Evolutionary conservation across 192 early-diverging fungal species (phyloP).

Genomic region (Rhizoclosmatium globosum): DNA sequence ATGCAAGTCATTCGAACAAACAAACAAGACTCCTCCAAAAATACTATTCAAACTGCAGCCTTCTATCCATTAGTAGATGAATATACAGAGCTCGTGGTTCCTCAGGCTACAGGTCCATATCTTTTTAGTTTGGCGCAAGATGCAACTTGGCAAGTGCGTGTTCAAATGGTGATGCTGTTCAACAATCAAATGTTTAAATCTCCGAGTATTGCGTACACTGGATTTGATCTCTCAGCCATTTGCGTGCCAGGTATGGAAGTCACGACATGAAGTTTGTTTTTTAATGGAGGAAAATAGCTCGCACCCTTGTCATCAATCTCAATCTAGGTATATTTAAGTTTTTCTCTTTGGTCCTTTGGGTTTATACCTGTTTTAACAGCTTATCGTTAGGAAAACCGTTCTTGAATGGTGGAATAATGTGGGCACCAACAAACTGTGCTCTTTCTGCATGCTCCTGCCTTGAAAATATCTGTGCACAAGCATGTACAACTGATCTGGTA

Average conservation of each 20-base stretch:
- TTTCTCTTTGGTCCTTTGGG: neutral
- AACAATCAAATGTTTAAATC: conserved; percentile 34
- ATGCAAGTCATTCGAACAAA: conserved; percentile 22
- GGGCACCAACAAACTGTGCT: conserved; percentile 52
- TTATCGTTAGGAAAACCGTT: conserved; percentile 21
- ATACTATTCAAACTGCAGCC: conserved; percentile 36
- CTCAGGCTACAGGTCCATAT: neutral
- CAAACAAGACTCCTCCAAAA: conserved; percentile 7
- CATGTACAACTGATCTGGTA: conserved; percentile 35
- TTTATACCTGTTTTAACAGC: neutral
- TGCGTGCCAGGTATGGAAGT: conserved; percentile 42
- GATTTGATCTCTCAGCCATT: conserved; percentile 4
- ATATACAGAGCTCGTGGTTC: conserved; percentile 46
- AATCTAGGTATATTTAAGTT: conserved; percentile 44
- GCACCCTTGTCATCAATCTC: conserved; percentile 46
- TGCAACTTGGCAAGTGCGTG: neutral
- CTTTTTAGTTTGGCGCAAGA: conserved; percentile 7
- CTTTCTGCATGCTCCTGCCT: conserved; percentile 52
- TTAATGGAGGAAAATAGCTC: neutral
- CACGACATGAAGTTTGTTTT: neutral
- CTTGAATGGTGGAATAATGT: conserved; percentile 37
- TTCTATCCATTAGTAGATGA: conserved; percentile 59
- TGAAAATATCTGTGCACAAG: conserved; percentile 51
- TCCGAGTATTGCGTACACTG: conserved; percentile 32
- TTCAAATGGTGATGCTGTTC: conserved; percentile 45